These are phyloP conservation scores for Millerago galiae DNA, from an alignment of 805 yeast species.

Conservation along the genomic window DNA sequence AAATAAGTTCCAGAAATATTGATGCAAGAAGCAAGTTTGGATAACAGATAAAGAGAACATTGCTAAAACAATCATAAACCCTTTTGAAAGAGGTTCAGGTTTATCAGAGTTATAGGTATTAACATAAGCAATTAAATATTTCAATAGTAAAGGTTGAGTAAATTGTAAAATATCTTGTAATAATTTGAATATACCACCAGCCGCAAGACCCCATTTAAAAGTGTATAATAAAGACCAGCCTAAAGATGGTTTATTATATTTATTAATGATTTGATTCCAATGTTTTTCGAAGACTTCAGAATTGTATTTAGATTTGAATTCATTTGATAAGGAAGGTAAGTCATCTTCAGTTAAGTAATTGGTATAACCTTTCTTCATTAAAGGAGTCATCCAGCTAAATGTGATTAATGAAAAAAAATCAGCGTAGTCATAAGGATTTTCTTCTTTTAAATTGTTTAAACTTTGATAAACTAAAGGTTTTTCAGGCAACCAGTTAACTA, in stretches of 20 bases:
- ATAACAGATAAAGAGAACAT: constrained; percentile 73
- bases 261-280: constrained; percentile 60
- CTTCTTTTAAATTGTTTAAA: constrained; percentile 11
- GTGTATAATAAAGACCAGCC: constrained; percentile 55
- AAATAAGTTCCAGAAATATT: constrained; percentile 68
- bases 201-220: constrained; percentile 61
- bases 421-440: constrained; percentile 34
- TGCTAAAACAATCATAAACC: constrained; percentile 65
- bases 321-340: constrained; percentile 72
- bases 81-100: constrained; percentile 55
- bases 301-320: constrained; percentile 51
- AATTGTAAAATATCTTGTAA: constrained; percentile 77
- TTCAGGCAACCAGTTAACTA: constrained; percentile 33
- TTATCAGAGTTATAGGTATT: constrained; percentile 35
- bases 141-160: constrained; percentile 76
- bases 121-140: constrained; percentile 56
- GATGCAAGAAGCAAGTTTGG: constrained; percentile 75
- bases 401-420: constrained; percentile 73
- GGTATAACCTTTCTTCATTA: constrained; percentile 74
- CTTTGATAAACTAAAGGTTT: constrained; percentile 35
- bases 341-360: constrained; percentile 53
- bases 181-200: constrained; percentile 71
- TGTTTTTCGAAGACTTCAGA: constrained; percentile 43
- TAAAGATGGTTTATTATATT: constrained; percentile 41
- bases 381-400: constrained; percentile 86